Percentiles rank a stretch among this genome's conserved stretches.
These are phyloP conservation scores for Agrocybe praecox DNA, from an alignment of 768 basidiomycete species.

Conservation along the genomic window DNA sequence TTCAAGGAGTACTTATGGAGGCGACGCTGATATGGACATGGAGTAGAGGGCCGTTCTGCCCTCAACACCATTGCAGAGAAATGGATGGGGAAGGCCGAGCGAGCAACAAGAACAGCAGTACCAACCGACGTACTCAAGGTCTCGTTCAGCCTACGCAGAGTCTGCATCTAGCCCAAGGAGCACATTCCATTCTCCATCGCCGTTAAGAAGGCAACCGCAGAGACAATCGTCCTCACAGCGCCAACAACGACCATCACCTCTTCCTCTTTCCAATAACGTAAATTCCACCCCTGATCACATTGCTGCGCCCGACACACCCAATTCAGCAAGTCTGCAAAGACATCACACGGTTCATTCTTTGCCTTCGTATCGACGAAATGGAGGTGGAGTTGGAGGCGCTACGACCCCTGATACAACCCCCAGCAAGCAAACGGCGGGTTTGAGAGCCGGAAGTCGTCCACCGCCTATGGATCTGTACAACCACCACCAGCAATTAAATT, in stretches of 20 bases:
- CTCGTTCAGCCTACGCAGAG: background rate
- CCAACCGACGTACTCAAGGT: background rate
- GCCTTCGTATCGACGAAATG: background rate
- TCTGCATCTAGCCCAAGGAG: conserved; percentile 1
- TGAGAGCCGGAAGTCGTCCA: background rate
- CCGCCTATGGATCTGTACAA: conserved; percentile 2
- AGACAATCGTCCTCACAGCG: background rate
- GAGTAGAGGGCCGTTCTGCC: background rate
- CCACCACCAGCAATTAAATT: background rate
- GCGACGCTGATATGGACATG: background rate
- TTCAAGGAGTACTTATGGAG: background rate
- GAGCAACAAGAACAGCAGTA: background rate
- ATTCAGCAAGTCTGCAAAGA: background rate
- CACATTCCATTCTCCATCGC: conserved; percentile 15
- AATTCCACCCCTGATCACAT: background rate
- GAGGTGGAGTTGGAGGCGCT: background rate
- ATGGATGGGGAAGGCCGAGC: background rate
- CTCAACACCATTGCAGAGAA: background rate
- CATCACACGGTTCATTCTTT: conserved; percentile 5
- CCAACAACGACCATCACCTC: background rate
- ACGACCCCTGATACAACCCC: background rate
- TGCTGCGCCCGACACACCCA: background rate
- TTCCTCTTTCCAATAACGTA: background rate
- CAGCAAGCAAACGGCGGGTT: background rate
- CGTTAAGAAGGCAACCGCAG: background rate